Base-by-base conservation (phyloP, 768 basidiomycete genomes). In the Lactifluus hygrophoroides region DNA sequence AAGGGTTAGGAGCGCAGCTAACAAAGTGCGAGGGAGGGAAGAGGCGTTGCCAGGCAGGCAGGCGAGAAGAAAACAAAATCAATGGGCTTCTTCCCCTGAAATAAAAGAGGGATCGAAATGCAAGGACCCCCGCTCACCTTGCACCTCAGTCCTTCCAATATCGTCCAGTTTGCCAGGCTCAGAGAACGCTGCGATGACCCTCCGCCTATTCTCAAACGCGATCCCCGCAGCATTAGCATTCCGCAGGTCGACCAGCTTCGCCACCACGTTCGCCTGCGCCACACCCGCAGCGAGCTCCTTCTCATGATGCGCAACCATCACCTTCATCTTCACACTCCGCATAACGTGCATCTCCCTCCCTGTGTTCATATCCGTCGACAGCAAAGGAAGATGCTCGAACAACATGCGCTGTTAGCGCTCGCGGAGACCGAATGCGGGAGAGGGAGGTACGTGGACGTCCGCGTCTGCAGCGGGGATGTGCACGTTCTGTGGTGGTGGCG, bases 161-260 rank as follows among this genome's bases (percentile, higher is more conserved):
- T n/a, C 89, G 58, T 78, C 81, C 23, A 78, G 79, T 62, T 81
- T 85, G 51, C 76, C 77, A 0, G 80, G 77, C 7, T 78, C 75
- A 0, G 94, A 95, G 73, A 98, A 97, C 28, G 80, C 83, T 14
- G 73, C 72, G 28, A n/a, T n/a, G n/a, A n/a, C n/a, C n/a, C n/a
- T n/a, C n/a, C n/a, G n/a, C n/a, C n/a, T n/a, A n/a, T n/a, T 97
- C 72, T 93, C 90, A 66, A 80, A 90, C 51, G 89, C 82, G 61
- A 97, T 84, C n/a, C 91, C 92, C 30, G 73, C 76, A 28, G 91
- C 88, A 64, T 88, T 90, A 17, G 95, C 88, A 67, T 98, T 97
- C 62, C n/a, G n/a, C n/a, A n/a, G n/a, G n/a, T n/a, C n/a, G n/a
- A n/a, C n/a, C n/a, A n/a, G n/a, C n/a, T n/a, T n/a, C n/a, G n/a